These are phyloP conservation scores for Moniliella sp. DNA, from an alignment of 1,284 basidiomycete genomes.

Conservation along the genomic window DNA sequence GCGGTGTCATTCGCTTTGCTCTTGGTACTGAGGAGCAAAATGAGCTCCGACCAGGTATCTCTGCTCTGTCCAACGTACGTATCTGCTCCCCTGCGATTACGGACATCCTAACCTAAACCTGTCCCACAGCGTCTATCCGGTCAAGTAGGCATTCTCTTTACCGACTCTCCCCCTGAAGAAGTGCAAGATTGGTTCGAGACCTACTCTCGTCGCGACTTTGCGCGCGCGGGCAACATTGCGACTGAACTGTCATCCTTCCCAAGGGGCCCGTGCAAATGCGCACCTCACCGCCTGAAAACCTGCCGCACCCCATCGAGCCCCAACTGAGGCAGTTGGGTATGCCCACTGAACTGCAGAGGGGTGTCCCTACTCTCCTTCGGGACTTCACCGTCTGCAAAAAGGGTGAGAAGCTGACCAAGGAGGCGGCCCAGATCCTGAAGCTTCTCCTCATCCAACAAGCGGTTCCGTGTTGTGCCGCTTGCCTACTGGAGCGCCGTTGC, in stretches of 20 bases:
- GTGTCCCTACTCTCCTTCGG: conserved; percentile 58
- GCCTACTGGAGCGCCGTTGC: conserved; percentile 23
- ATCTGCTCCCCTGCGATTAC: too few relatives aligned
- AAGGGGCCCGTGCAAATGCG: conserved; percentile 17
- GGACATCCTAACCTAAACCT: too few relatives aligned
- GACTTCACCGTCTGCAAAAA: conserved; percentile 61
- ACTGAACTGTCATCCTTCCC: too few relatives aligned
- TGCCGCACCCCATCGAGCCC: conserved; percentile 88
- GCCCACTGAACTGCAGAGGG: conserved; percentile 59
- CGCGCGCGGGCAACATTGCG: conserved; percentile 63
- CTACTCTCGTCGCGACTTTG: conserved; percentile 74
- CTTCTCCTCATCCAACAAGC: conserved; percentile 27
- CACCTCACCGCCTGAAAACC: conserved; percentile 41
- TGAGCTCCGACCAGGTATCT: conserved; percentile 60
- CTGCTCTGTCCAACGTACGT: conserved; percentile 56
- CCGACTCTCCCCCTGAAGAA: conserved; percentile 62
- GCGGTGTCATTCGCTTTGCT: conserved; percentile 83
- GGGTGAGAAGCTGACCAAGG: conserved; percentile 55
- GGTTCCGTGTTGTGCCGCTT: conserved; percentile 23
- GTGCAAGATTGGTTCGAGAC: conserved; percentile 83
- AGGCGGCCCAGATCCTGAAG: conserved; percentile 37
- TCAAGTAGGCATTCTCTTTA: conserved; percentile 77
- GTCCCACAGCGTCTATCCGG: conserved; percentile 59
- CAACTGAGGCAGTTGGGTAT: conserved; percentile 78
- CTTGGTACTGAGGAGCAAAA: conserved; percentile 69